Evolutionary conservation across 108 stramenopile genomes (phyloP), one percentile per base, ranked within the genome.

Genomic region (Chaetoceros muelleri): DNA sequence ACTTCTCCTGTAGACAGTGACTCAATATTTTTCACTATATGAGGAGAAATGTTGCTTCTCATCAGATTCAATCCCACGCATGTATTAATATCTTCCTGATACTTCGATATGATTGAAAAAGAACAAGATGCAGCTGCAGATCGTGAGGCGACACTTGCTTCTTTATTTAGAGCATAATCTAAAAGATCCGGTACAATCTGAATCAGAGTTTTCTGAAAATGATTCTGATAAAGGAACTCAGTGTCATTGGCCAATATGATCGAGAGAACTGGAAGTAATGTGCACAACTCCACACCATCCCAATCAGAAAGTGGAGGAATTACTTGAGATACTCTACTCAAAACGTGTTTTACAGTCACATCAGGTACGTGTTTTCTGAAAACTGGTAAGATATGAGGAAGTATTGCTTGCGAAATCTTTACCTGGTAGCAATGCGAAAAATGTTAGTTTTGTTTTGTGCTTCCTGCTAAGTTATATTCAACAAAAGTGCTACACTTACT

Each of bases 231-330:
- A 59, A 7, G 1, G 48, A 62, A 40, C 46, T 58, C 1, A 29
- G 44, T 54, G 19, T 28, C 24, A 54, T 47, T 46, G 20, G 51
- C 31, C 18, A 87, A 66, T 21, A 75, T 66, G 23, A 67, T 69
- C 53, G 72, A 70, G n/a, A 85, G 51, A 22, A 88, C 49, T n/a
- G 87, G 83, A 3, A 84, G 59, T 30, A 56, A 26, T 10, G 81
- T 67, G 30, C 59, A 70, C 2, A 88, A 57, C 24, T 69, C 58
- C 28, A 66, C 56, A 47, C 68, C 57, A 49, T 88, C 87, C 21
- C 30, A 59, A 46, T 63, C 46, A 10, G 79, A 81, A 27, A 88
- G 55, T 0, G 87, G 87, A n/a, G 87, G 87, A 24, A 88, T 48
- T 16, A 71, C 54, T 44, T 80, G 58, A 7, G 65, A 62, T 13